Evolutionary conservation across 2,329 filamentous ascomycete genomes (phyloP), one percentile per base, ranked within the genome.

Genomic region (Talaromyces sp.): DNA sequence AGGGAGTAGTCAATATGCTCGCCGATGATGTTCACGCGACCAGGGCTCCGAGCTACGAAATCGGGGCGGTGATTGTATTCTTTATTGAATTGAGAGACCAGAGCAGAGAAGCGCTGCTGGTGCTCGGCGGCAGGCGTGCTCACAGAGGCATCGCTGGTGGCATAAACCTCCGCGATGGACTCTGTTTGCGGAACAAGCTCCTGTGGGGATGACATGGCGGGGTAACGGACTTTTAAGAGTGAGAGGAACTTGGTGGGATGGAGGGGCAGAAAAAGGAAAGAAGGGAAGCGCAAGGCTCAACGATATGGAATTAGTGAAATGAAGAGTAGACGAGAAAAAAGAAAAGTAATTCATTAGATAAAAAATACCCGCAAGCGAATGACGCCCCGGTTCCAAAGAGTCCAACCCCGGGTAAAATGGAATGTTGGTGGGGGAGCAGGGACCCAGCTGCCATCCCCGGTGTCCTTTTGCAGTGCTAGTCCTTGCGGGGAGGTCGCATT

Each of bases 1-100:
- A 99, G 84, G 13, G 91, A 96, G 78, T 99, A 99, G 78, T 99
- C 94, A 67, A 99, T 96, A 78, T 99, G 94, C 81, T 99, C 94
- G 73, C 94, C 94, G 70, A 99, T 97, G 68, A 99, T 94, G 78
- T 97, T 97, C 62, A 99, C 94, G 62, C 94, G 85, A 55, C 94
- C 94, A 1, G 94, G 94, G 50, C 92, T 96, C 58, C 94, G 87
- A 9, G 93, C 85, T 17, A 97, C 85, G 66, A 96, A 97, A 54
- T 89, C 82, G 35, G 92, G 86, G 14, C 81, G 77, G 47, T 84
- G 81, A 62, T 85, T 86, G 74, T 93, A 96, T 37, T 76, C 77
- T 52, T 82, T 75, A 61, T 86, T 78, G 75, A 97, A 97, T 61
- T 82, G 81, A 47, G 82, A 76, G 37, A 93, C 77, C 39, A 97